These are phyloP conservation scores for Sporothrix euskadiensis DNA, from an alignment of 2,329 filamentous ascomycete species.

Conservation along the genomic window DNA sequence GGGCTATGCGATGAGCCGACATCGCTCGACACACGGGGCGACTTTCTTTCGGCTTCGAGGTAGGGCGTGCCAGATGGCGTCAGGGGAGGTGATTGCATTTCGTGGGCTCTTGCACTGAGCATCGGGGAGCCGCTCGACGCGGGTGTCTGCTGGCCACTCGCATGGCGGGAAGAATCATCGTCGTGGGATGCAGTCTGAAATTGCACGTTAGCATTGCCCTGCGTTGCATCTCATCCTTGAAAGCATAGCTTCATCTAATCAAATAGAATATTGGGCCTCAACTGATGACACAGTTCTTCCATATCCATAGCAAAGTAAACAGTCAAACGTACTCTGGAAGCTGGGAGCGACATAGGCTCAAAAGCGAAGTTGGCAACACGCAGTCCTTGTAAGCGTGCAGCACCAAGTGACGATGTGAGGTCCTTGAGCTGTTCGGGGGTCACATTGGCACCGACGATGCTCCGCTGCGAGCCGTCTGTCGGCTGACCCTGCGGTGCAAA, in stretches of 20 bases:
- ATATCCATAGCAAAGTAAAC: neutral
- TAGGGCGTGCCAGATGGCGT: conserved; percentile 75
- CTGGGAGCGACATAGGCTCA: conserved; percentile 85
- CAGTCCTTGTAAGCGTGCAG: conserved; percentile 74
- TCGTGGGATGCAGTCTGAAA: conserved; percentile 60
- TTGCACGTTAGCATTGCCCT: neutral
- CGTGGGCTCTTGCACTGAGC: conserved; percentile 65
- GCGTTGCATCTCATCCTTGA: neutral
- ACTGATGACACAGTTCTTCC: neutral
- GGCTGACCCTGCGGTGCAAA: conserved; percentile 41
- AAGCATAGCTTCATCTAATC: neutral
- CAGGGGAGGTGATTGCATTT: conserved; percentile 83
- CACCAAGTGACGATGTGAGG: conserved; percentile 72
- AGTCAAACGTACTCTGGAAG: conserved; percentile 64
- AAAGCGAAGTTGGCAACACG: conserved; percentile 86
- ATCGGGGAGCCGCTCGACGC: conserved; percentile 66
- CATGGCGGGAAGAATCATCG: conserved; percentile 55
- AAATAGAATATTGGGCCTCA: neutral
- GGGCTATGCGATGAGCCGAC: conserved; percentile 31
- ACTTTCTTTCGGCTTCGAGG: conserved; percentile 42
- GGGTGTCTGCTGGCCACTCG: conserved; percentile 65
- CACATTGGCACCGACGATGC: conserved; percentile 10
- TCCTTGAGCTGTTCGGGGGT: conserved; percentile 62
- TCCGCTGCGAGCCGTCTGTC: conserved; percentile 39
- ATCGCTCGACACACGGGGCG: conserved; percentile 32